Conservation (phyloP, 768 basidiomycete species). For the Pseudohyphozyma bogoriensis region DNA sequence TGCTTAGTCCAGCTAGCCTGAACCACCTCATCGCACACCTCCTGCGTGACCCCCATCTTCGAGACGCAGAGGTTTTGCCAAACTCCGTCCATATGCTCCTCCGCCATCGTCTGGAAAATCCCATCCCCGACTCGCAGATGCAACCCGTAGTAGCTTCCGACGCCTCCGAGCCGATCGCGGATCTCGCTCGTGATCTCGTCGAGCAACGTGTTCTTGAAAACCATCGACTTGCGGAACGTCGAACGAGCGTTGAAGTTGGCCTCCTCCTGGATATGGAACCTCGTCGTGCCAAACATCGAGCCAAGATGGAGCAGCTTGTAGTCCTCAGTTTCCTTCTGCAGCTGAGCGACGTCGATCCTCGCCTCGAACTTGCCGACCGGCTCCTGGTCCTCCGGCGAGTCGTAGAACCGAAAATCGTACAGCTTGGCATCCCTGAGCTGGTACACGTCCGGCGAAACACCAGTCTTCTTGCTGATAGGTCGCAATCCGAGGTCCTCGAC, state of each 20-base stretch:
- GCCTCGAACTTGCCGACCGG: conserved; percentile 32
- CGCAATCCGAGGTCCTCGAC: conserved; percentile 37
- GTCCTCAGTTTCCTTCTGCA: conserved; percentile 39
- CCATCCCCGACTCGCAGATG: conserved; percentile 66
- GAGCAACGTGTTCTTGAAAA: conserved; percentile 48
- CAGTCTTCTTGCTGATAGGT: conserved; percentile 31
- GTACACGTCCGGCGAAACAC: conserved; percentile 40
- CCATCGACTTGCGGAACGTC: conserved; percentile 50
- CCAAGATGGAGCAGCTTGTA: conserved; percentile 59
- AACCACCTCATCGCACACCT: conserved; percentile 36
- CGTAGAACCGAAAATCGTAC: conserved; percentile 59
- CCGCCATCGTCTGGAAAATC: conserved; percentile 45
- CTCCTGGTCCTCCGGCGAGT: conserved; percentile 36
- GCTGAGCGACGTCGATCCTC: conserved; percentile 36
- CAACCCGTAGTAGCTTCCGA: conserved; percentile 47
- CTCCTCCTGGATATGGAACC: conserved; percentile 47
- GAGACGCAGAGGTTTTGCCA: conserved; percentile 54
- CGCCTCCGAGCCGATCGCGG: conserved; percentile 41
- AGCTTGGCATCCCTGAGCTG: conserved; percentile 48
- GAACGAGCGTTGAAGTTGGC: conserved; percentile 44
- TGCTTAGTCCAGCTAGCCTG: neutral
- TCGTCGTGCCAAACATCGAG: conserved; percentile 64
- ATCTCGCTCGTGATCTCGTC: conserved; percentile 45
- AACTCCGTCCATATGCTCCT: conserved; percentile 43
- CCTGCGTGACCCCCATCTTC: conserved; percentile 43